phyloP scores from a whole-genome alignment of 2,329 filamentous ascomycete genomes.

The Apiospora koreana region DNA sequence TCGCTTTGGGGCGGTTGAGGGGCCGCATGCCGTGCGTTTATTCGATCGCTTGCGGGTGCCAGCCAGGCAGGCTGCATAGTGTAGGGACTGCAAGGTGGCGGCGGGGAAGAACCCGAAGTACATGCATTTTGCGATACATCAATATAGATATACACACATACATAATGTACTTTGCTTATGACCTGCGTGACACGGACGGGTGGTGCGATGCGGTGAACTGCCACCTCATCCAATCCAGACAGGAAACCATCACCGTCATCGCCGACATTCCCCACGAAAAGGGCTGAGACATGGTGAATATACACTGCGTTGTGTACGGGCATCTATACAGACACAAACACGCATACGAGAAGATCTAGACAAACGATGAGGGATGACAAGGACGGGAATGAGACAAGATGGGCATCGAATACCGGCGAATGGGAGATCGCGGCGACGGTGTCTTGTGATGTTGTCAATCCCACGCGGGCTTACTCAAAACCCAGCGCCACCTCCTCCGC shows the following conservation, averaged over 20 bases:
- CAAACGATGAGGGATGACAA: background rate
- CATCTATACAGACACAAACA: background rate
- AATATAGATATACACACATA: background rate
- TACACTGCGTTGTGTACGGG: conserved; percentile 4
- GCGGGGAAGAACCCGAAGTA: conserved; percentile 4
- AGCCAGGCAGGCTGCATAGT: conserved; percentile 3
- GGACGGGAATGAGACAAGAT: background rate
- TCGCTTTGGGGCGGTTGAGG: background rate
- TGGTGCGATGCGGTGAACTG: background rate
- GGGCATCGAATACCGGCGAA: background rate
- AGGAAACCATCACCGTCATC: background rate
- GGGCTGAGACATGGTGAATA: conserved; percentile 2
- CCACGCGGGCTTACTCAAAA: conserved; percentile 8
- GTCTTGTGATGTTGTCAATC: conserved; percentile 9
- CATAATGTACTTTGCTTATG: background rate
- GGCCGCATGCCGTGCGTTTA: background rate
- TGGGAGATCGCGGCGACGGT: background rate
- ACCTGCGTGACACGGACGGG: background rate
- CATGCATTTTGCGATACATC: background rate
- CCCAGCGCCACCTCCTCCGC: background rate
- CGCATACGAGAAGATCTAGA: background rate
- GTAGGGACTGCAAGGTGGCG: background rate
- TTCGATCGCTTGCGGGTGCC: conserved; percentile 4
- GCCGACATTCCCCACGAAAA: background rate
- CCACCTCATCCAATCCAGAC: background rate